phyloP scores from a whole-genome alignment of 768 basidiomycete genomes.

The Suillus spraguei region DNA sequence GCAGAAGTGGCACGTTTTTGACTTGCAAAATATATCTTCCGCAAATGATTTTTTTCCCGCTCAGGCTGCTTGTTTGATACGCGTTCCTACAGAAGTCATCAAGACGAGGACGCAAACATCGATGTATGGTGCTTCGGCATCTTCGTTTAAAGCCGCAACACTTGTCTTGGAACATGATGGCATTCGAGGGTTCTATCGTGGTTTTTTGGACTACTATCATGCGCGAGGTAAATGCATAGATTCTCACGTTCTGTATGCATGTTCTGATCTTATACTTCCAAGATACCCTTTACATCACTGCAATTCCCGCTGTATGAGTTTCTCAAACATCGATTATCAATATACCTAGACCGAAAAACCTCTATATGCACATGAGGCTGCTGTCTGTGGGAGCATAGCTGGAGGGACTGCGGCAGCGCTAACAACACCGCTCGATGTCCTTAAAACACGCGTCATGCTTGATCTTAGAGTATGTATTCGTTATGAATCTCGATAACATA shows the following conservation, averaged over 20 bases:
- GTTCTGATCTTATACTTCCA: slow-evolving; percentile 15
- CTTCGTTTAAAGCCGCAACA: slow-evolving; percentile 62
- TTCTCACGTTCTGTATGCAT: too few relatives aligned
- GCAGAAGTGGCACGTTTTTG: slow-evolving; percentile 55
- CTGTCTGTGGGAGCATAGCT: slow-evolving; percentile 86
- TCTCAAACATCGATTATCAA: slow-evolving; percentile 71
- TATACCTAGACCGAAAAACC: slow-evolving; percentile 52
- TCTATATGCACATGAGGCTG: slow-evolving; percentile 74
- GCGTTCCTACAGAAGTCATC: slow-evolving; percentile 95
- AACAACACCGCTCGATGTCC: slow-evolving; percentile 94
- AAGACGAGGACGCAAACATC: slow-evolving; percentile 92
- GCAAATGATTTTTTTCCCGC: slow-evolving; percentile 17
- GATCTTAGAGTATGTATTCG: slow-evolving; percentile 68
- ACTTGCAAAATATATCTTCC: slow-evolving; percentile 15
- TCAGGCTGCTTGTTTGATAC: slow-evolving; percentile 86
- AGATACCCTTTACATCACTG: slow-evolving; percentile 96
- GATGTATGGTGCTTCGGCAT: slow-evolving; percentile 61
- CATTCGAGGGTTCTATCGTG: slow-evolving; percentile 81
- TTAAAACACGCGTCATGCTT: slow-evolving; percentile 97
- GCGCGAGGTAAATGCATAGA: slow-evolving; percentile 49
- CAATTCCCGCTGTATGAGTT: slow-evolving; percentile 96
- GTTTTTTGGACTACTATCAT: slow-evolving; percentile 81
- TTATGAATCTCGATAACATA: neutral
- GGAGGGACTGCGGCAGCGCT: slow-evolving; percentile 88
- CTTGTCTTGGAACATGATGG: slow-evolving; percentile 65